These are phyloP conservation scores for Aspergillus pseudoterreus DNA, from an alignment of 2,329 filamentous ascomycete genomes.

Conservation along the genomic window DNA sequence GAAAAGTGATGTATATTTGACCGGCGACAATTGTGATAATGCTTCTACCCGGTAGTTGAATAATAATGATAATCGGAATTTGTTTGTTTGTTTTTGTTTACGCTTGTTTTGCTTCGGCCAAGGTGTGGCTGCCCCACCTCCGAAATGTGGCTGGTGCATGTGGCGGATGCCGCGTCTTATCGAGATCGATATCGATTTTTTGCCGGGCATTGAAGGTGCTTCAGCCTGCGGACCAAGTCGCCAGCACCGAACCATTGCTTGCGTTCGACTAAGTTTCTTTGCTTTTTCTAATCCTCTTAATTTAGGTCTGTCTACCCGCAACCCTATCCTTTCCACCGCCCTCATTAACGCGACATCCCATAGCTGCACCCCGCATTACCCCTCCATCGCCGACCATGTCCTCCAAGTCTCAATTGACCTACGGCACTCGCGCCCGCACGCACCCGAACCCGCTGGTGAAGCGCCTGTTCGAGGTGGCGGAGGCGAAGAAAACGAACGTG, in stretches of 20 bases:
- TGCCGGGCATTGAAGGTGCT: background rate
- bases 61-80: background rate
- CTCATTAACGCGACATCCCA: background rate
- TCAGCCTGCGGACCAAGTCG: background rate
- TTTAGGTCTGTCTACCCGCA: background rate
- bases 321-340: too few species aligned
- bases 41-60: background rate
- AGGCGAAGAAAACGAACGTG: conserved; percentile 47
- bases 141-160: conserved; percentile 2
- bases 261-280: background rate
- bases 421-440: conserved; percentile 35
- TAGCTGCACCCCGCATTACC: conserved; percentile 14
- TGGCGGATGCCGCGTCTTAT: background rate
- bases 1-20: background rate
- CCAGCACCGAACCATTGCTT: background rate
- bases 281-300: background rate
- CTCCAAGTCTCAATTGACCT: conserved; percentile 41
- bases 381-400: conserved; percentile 35
- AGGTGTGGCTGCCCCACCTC: conserved; percentile 2
- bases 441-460: conserved; percentile 43
- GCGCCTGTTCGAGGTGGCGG: conserved; percentile 44
- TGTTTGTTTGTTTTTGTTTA: background rate
- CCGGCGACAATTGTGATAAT: background rate
- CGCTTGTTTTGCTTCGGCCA: background rate
- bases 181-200: conserved; percentile 2